Conservation (phyloP, 768 basidiomycete genomes). For the Grammothele lineata region DNA sequence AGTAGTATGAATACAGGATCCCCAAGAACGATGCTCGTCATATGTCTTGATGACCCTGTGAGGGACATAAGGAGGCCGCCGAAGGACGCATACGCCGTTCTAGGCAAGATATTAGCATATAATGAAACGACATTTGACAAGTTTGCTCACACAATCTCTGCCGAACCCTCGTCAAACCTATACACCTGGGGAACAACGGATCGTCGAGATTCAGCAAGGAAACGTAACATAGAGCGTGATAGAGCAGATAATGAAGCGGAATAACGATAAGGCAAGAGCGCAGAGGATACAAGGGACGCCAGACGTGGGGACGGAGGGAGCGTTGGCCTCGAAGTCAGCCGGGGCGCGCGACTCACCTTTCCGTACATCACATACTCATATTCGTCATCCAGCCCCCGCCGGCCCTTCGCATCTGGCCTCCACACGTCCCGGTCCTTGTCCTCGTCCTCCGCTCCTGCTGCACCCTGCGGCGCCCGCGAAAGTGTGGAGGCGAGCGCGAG, state of each 20-base stretch:
- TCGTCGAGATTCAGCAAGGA: slow-evolving; percentile 1
- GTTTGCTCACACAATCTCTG: slow-evolving; percentile 75
- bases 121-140: no score
- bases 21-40: slow-evolving; percentile 88
- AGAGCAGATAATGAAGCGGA: not conserved
- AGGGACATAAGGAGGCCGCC: slow-evolving; percentile 94
- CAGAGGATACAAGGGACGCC: not conserved
- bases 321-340: no score
- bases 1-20: slow-evolving; percentile 90
- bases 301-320: not conserved
- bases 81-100: slow-evolving; percentile 94
- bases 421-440: slow-evolving; percentile 79
- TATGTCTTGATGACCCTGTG: slow-evolving; percentile 87
- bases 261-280: not conserved
- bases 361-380: slow-evolving; percentile 99
- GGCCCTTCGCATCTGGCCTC: slow-evolving; percentile 82
- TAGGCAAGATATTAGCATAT: no score
- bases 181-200: slow-evolving; percentile 67
- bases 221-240: not conserved
- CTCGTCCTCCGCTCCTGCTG: slow-evolving; percentile 54
- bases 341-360: slow-evolving; percentile 57
- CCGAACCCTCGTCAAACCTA: slow-evolving; percentile 86
- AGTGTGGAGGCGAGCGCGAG: slow-evolving; percentile 84
- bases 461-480: slow-evolving; percentile 46
- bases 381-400: slow-evolving; percentile 83